phyloP scores from a whole-genome alignment of 2,329 filamentous ascomycete genomes.

The Xylaria multiplex region DNA sequence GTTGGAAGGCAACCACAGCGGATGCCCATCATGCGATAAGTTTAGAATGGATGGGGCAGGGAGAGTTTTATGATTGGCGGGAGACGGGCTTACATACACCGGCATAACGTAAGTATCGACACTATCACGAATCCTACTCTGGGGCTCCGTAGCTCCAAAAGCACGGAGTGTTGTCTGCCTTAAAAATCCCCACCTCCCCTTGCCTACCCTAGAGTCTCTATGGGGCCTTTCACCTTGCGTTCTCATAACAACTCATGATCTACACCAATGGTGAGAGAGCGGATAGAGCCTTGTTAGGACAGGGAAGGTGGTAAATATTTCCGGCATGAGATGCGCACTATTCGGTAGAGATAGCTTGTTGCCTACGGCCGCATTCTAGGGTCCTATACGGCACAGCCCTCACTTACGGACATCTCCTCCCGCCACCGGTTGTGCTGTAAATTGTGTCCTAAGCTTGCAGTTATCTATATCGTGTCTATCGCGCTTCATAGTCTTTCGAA shows the following conservation, averaged over 20 bases:
- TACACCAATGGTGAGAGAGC: no score
- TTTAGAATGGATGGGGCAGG: neutral
- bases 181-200: neutral
- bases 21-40: neutral
- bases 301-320: neutral
- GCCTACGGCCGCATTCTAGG: neutral
- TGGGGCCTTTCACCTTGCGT: neutral
- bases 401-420: constrained; percentile 11
- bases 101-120: neutral
- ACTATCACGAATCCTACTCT: neutral
- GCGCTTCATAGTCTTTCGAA: neutral
- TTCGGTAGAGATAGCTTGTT: neutral
- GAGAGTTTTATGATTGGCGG: neutral
- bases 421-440: neutral
- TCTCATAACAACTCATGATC: neutral
- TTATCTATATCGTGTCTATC: neutral
- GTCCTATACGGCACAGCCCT: constrained; percentile 4
- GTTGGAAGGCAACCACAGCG: neutral
- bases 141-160: constrained; percentile 13
- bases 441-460: neutral
- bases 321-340: neutral
- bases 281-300: neutral
- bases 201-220: neutral
- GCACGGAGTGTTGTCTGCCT: constrained; percentile 7
- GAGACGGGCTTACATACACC: neutral